These are phyloP conservation scores for Eucalyptus grandis DNA, from an alignment of 345 rosid species.

Conservation along the genomic window DNA sequence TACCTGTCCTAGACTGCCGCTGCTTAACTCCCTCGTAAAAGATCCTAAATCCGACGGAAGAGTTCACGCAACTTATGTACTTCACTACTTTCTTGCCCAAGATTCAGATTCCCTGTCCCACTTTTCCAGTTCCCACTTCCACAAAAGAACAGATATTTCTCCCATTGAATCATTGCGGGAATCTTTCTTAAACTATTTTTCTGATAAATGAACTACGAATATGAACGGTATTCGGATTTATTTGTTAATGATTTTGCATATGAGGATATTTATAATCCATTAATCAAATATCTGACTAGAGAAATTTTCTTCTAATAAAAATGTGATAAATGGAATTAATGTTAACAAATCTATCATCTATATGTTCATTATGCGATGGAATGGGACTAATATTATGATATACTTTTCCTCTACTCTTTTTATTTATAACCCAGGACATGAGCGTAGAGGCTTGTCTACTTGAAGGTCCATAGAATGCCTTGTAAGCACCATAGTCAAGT, in stretches of 20 bases:
- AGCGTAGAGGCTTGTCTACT: not conserved
- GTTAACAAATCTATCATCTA: not conserved
- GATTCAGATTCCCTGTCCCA: not conserved
- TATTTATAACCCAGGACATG: not conserved
- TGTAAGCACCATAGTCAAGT: not conserved
- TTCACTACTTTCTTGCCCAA: not conserved
- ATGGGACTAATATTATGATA: not conserved
- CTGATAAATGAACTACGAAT: not conserved
- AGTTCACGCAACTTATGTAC: not conserved
- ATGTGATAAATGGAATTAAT: not conserved
- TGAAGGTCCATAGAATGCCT: not conserved
- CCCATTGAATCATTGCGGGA: not conserved
- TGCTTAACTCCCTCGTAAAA: not conserved
- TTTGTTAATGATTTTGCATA: not conserved
- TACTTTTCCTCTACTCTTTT: not conserved
- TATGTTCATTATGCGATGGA: not conserved
- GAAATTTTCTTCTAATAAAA: not conserved
- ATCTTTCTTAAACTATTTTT: not conserved
- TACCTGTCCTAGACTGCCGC: not conserved
- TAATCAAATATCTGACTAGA: not conserved
- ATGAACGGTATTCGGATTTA: not conserved
- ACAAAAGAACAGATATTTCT: not conserved
- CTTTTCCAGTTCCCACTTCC: not conserved
- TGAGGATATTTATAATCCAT: not conserved
- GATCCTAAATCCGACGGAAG: not conserved